phyloP scores from a whole-genome alignment of 2,329 filamentous ascomycete genomes.

The Cadophora gregata region DNA sequence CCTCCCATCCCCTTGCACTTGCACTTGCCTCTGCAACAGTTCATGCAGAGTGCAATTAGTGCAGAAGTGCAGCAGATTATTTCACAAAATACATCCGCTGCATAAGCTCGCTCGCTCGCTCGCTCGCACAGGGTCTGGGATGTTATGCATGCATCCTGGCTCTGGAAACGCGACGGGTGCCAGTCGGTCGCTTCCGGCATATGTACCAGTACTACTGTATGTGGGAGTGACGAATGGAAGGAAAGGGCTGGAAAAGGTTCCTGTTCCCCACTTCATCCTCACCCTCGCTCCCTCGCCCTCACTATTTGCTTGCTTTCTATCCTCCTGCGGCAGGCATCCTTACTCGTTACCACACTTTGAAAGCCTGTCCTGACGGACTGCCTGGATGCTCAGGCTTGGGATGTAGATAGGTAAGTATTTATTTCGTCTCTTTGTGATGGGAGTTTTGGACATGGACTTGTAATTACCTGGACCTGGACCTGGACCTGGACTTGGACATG shows the following conservation, averaged over 20 bases:
- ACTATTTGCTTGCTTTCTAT: too few relatives aligned
- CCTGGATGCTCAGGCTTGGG: background rate
- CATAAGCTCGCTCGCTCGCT: constrained; percentile 12
- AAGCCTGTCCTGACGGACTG: background rate
- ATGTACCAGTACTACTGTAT: too few relatives aligned
- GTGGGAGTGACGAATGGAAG: too few relatives aligned
- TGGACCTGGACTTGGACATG: background rate
- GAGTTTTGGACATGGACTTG: too few relatives aligned
- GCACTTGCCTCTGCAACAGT: constrained; percentile 15
- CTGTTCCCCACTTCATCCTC: too few relatives aligned
- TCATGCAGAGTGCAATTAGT: constrained; percentile 11
- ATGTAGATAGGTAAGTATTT: background rate
- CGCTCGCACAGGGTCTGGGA: background rate
- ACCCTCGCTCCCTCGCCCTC: too few relatives aligned
- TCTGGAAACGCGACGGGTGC: constrained; percentile 12
- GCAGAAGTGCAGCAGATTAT: too few relatives aligned
- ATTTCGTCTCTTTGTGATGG: too few relatives aligned
- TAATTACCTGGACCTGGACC: too few relatives aligned
- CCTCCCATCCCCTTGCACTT: background rate
- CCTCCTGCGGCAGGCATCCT: constrained; percentile 2
- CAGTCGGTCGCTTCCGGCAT: constrained; percentile 15
- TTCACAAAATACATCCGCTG: background rate
- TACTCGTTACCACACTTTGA: background rate
- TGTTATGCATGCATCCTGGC: background rate
- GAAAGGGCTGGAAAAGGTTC: constrained; percentile 4